Base-by-base conservation (phyloP, 2,329 filamentous ascomycete species). In the Helminthosporium solani region DNA sequence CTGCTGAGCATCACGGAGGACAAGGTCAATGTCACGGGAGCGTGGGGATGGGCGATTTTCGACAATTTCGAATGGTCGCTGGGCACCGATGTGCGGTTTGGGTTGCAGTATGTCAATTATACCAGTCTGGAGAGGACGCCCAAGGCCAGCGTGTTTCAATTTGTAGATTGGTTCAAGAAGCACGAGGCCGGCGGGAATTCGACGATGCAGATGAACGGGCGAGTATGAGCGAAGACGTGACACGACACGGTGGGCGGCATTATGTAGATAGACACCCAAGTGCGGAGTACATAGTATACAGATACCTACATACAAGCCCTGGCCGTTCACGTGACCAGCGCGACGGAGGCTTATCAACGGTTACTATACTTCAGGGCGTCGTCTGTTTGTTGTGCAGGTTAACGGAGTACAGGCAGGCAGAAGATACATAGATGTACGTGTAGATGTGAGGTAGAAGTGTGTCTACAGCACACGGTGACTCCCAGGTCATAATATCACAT, bases 61-160 rank as follows among this genome's bases (percentile, higher is more conserved):
- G 72, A 74, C 41, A 74, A 74, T 40, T 73, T 71, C 33, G 72
- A 74, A 53, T 74, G 72, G 71, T 44, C 51, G 3, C 47, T 63
- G 18, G 74, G 74, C 2, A 62, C 56, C 1, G 52, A 52, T 16
- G 66, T 68, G 3, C 52, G 70, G 42, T 74, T 74, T 47, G 72
- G 72, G 8, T 37, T 75, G 54, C 71, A 75, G 60, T 72, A 74
- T 50, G 63, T 74, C 6, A 70, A 74, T 44, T 73, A 73, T 38
- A 68, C 64, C 19, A 67, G 61, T 36, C 50, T 74, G 47, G 68
- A 68, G 52, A 58, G 72, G 48, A 68, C 64, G 31, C 71, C 71
- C 1, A 74, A 75, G 53, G 72, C 71, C 2, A 72, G 66, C 40
- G 50, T 72, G 57, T 73, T 73, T 44, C 71, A 74, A 53, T 67